These are phyloP conservation scores for Catunica adiposa DNA, from an alignment of 2,329 filamentous ascomycete species.

Conservation along the genomic window DNA sequence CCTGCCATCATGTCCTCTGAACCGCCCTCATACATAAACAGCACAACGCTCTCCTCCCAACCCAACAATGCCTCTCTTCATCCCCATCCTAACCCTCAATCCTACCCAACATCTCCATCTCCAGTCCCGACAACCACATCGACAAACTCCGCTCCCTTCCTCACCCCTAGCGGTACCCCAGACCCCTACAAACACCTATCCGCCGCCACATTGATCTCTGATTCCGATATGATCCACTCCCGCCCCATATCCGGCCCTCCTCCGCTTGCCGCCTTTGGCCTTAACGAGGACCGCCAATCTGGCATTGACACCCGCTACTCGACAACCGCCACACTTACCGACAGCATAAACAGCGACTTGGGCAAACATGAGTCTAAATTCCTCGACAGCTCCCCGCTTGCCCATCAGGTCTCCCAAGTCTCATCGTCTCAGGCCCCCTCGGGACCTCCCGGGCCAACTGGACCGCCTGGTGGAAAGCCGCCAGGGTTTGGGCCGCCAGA, in stretches of 20 bases:
- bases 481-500: slow-evolving; percentile 9
- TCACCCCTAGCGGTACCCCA: background rate
- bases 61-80: background rate
- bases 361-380: background rate
- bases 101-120: too few species aligned
- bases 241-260: background rate
- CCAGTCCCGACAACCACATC: background rate
- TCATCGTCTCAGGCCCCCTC: too few species aligned
- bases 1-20: background rate
- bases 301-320: background rate
- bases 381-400: background rate
- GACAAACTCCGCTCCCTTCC: background rate
- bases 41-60: background rate
- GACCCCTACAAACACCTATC: background rate
- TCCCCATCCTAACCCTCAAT: too few species aligned
- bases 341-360: background rate
- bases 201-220: background rate
- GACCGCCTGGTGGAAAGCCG: background rate
- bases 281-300: background rate
- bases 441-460: background rate
- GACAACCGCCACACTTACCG: background rate
- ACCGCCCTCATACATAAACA: background rate
- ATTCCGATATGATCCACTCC: background rate
- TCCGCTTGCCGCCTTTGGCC: background rate
- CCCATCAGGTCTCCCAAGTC: too few species aligned